Conservation (phyloP, 306 rosid species). For the Trifolium subterraneum region DNA sequence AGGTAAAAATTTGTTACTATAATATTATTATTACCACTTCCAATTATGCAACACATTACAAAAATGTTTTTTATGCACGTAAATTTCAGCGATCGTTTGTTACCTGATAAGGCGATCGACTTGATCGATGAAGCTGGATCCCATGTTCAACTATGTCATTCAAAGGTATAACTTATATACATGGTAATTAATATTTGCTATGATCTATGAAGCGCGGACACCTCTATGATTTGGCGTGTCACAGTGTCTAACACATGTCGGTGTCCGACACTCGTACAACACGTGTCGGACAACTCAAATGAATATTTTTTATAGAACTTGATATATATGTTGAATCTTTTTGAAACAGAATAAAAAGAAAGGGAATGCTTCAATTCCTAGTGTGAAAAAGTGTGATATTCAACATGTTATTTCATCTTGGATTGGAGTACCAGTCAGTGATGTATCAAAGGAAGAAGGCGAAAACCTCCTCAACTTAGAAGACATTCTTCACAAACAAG, state of each 20-base stretch:
- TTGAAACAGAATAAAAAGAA: slow-evolving; percentile 2
- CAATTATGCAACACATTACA: background rate
- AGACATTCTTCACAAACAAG: slow-evolving; percentile 28
- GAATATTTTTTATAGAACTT: background rate
- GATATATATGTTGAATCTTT: background rate
- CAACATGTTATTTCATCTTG: slow-evolving; percentile 8
- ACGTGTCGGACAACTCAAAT: no score
- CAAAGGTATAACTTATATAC: slow-evolving; percentile 31
- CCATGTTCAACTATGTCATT: slow-evolving; percentile 28
- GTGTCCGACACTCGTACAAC: no score
- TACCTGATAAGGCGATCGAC: slow-evolving; percentile 45
- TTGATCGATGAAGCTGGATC: slow-evolving; percentile 48
- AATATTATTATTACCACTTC: background rate
- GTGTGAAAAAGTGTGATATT: slow-evolving; percentile 15
- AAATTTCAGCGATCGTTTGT: slow-evolving; percentile 34
- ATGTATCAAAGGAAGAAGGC: slow-evolving; percentile 19
- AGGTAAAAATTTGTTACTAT: background rate
- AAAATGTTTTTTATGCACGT: background rate
- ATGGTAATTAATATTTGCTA: background rate
- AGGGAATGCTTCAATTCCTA: background rate
- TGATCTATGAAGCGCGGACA: no score
- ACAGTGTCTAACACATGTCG: no score
- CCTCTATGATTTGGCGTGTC: no score
- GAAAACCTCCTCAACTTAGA: slow-evolving; percentile 10
- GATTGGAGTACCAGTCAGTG: background rate